phyloP scores from a whole-genome alignment of 495 filamentous ascomycete genomes.

The Sporormia fimetaria region DNA sequence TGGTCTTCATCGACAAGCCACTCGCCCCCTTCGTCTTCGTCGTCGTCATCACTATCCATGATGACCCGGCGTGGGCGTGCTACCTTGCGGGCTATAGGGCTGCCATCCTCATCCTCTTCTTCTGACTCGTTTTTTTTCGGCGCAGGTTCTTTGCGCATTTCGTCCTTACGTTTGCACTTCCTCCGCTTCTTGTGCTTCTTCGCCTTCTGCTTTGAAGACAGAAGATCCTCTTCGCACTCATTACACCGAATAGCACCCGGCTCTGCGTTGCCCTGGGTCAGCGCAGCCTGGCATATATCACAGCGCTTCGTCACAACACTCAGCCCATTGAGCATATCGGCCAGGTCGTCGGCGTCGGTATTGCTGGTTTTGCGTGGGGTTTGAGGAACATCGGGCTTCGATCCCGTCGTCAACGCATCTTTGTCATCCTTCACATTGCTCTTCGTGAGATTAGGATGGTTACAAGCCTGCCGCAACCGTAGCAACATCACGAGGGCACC shows the following conservation, averaged over 20 bases:
- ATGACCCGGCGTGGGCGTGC: slow-evolving; percentile 8
- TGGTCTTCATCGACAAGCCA: slow-evolving; percentile 65
- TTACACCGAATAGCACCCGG: slow-evolving; percentile 54
- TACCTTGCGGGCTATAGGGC: slow-evolving; percentile 9
- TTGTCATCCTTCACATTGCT: slow-evolving; percentile 75
- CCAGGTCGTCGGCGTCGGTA: slow-evolving; percentile 67
- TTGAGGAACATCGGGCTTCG: slow-evolving; percentile 31
- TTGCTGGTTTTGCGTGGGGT: slow-evolving; percentile 37
- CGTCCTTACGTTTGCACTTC: slow-evolving; percentile 19
- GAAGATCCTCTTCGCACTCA: slow-evolving; percentile 61
- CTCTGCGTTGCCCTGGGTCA: slow-evolving; percentile 47
- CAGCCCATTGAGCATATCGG: slow-evolving; percentile 72
- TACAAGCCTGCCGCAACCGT: slow-evolving; percentile 82
- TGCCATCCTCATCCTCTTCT: slow-evolving; percentile 48
- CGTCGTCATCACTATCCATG: slow-evolving; percentile 43
- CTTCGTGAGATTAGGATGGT: slow-evolving; percentile 79
- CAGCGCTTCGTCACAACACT: slow-evolving; percentile 74
- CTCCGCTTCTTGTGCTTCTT: slow-evolving; percentile 36
- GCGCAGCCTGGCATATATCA: slow-evolving; percentile 69
- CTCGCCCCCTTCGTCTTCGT: slow-evolving; percentile 58
- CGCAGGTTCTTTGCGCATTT: slow-evolving; percentile 7
- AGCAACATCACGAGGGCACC: slow-evolving; percentile 79
- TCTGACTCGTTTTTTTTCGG: slow-evolving; percentile 36
- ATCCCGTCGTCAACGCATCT: slow-evolving; percentile 62
- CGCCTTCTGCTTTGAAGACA: slow-evolving; percentile 35